Base-by-base conservation (phyloP, 2,329 filamentous ascomycete genomes). In the Neoscytalidium dimidiatum region DNA sequence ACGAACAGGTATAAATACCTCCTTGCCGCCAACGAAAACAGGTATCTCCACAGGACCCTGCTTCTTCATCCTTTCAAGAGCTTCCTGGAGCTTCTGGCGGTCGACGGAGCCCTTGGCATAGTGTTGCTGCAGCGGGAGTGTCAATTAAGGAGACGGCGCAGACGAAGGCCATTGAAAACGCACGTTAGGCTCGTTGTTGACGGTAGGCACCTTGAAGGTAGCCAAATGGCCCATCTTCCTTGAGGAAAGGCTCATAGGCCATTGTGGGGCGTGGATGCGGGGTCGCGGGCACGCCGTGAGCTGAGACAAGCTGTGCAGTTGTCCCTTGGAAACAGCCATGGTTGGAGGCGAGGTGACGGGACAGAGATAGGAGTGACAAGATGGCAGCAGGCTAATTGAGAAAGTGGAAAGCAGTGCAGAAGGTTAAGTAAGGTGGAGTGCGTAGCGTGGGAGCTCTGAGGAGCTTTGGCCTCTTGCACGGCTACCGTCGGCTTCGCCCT, bases 161-260 rank as follows among this genome's bases (percentile, higher is more conserved):
- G 43, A 6, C 3, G 3, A 21, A 8, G 31, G 21, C 19, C 11
- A n/a, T n/a, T 8, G 29, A 13, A 8, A 38, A 63, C 92, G 78
- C 80, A 97, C 94, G 77, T 97, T 99, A n/a, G 92, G 92, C 82
- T 99, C 95, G 77, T 99, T 99, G 75, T 87, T 83, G 71, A 97
- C 87, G 68, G 88, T 88, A 57, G 95, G 95, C 60, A 94, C 86
- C 83, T 92, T 94, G 86, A 97, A 98, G 67, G 88, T 85, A 57
- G 93, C 94, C 68, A 96, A 83, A 7, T 88, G 90, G 65, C 88
- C 80, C 67, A 75, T 71, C 63, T 72, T 70, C 69, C 75, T 64
- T n/a, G 43, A 21, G n/a, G 48, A 28, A 19, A 19, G 9, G 51
- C 44, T 49, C 14, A 49, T 43, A 21, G 53, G 62, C 43, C 52